Base-by-base conservation (phyloP, 192 early-diverging fungal genomes). In the Diversispora eburnea region DNA sequence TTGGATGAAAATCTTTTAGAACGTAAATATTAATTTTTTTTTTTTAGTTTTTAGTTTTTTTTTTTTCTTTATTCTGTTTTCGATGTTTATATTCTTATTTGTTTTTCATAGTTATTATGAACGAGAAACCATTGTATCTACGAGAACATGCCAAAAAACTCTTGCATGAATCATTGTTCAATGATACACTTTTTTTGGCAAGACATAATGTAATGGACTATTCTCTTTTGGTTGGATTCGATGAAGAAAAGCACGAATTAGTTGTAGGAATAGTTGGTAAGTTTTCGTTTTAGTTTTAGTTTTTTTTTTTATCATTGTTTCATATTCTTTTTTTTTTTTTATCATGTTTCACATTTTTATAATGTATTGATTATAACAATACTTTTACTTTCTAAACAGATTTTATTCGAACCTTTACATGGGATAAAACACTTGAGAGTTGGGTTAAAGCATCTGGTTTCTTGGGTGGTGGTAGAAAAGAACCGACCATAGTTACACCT, bases 171-270 rank as follows among this genome's bases (percentile, higher is more conserved):
- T 95, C 95, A 8, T 83, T 99, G 2, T 91, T 86, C 75, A 97
- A 99, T 72, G 98, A 99, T 78, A 96, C 95, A 8, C 81, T 94
- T 33, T 99, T 99, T 75, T 79, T 99, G 67, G 90, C 91, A n/a
- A 89, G 89, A 75, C 87, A 93, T 75, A 94, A 97, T 74, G 93
- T 99, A 9, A 97, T 99, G 95, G 97, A 99, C 80, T 99, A 99
- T 75, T 96, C 94, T 8, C 82, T 99, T 43, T 77, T 99, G 42
- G 93, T 99, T 10, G 97, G 95, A 3, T 92, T 99, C 68, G 94
- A 97, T 62, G 92, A 91, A 52, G 85, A 90, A 8, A 84, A 80
- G 12, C 87, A 91, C 48, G 93, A 99, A 81, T 81, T 99, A 8
- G 91, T 98, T 47, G 92, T 97, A n/a, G 97, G 97, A 5, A 98